phyloP scores from a whole-genome alignment of 179 eudicot genomes.

The Spinacia oleracea region DNA sequence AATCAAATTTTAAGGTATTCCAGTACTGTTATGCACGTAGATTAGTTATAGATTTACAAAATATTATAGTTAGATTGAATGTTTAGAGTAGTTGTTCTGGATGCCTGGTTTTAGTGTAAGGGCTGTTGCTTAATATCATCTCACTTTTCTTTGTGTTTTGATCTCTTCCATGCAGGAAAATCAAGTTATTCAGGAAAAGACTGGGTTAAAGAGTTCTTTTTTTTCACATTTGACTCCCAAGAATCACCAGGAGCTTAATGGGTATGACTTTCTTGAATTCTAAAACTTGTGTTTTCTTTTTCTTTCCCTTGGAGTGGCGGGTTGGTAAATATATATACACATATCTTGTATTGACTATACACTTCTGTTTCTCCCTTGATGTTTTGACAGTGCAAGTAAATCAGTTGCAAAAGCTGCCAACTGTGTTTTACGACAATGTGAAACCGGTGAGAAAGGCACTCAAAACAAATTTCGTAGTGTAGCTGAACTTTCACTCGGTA shows the following conservation, averaged over 20 bases:
- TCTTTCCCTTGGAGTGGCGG: too few species aligned
- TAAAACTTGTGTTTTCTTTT: background rate
- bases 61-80: background rate
- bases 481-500: constrained; percentile 61
- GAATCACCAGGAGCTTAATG: constrained; percentile 37
- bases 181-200: constrained; percentile 34
- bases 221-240: constrained; percentile 37
- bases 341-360: constrained; percentile 6
- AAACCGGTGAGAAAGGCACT: constrained; percentile 39
- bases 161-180: constrained; percentile 38
- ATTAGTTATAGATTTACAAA: background rate
- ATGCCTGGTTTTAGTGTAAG: background rate
- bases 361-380: constrained; percentile 28
- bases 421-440: constrained; percentile 27
- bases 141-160: constrained; percentile 7
- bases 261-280: constrained; percentile 36
- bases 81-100: background rate
- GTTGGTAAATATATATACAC: background rate
- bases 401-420: constrained; percentile 37
- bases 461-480: constrained; percentile 60
- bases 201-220: constrained; percentile 40
- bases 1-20: constrained; percentile 61
- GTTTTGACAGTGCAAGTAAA: constrained; percentile 33
- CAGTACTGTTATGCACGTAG: background rate
- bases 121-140: background rate